Base-by-base conservation (phyloP, 805 yeast species). In the Cyberlindnera maclurae region DNA sequence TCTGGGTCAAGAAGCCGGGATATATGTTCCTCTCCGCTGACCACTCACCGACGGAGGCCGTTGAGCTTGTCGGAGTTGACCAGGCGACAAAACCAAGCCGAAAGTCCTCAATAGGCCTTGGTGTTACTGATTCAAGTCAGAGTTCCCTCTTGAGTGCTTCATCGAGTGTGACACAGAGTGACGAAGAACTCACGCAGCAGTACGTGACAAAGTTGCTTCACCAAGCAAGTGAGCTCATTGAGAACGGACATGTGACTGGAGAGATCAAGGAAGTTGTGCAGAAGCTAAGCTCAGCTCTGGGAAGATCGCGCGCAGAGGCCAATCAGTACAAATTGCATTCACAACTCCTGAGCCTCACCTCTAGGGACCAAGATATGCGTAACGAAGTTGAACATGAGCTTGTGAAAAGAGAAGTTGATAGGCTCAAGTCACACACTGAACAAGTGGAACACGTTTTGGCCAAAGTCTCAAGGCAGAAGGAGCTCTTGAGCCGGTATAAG, bases 301-400 rank as follows among this genome's bases (percentile, higher is more conserved):
- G 41, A 13, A 51, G 53, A 28, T 50, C 62, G 5, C 39, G 50
- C 11, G 46, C 54, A 13, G 59, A 61, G 40, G 47, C 58, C 8
- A 60, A 61, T 36, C 63, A 63, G 40, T 51, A 58, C 27, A 64
- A 58, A 35, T 49, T 64, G 26, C 64, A 55, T 39, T 55, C 65
- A 31, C 55, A 71, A 50, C 57, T 75, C 24, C 47, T 68, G 31
- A 61, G 64, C 5, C 60, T 70, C 15, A 71, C 69, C 32, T 49
- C 67, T 13, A 63, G 62, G 31, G 75, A 70, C 42, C 61, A 63
- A 10, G 64, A 63, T 31, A 71, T 65, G 56, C 53, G 76, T 15
- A 60, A 62, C 40, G 72, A 70, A 45, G 77, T 71, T 13, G 77
- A 71, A 46, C 61, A 59, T 36, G 62, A 57, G 35, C 51, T 72